A percentile compares a stretch with the other conserved stretches of the same genome.
phyloP scores from a whole-genome alignment of 768 basidiomycete genomes.

The Kwoniella heveanensis region DNA sequence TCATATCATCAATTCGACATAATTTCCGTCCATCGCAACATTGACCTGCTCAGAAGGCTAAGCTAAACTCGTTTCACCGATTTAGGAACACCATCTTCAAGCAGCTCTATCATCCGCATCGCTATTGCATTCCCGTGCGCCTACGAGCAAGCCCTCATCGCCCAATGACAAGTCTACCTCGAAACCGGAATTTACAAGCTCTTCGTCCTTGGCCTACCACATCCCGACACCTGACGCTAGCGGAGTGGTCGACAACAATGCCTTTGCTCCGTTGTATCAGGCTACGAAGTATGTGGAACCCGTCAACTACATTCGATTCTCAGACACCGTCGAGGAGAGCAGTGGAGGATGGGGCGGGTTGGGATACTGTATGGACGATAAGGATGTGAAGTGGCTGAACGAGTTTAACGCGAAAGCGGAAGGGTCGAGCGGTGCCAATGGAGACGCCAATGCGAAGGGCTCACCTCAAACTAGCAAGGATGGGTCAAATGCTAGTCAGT shows the following conservation, averaged over 20 bases:
- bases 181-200: constrained; percentile 50
- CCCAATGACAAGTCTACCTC: constrained; percentile 24
- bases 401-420: constrained; percentile 72
- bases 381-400: constrained; percentile 91
- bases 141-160: constrained; percentile 36
- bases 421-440: constrained; percentile 62
- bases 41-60: background rate
- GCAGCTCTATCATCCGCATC: constrained; percentile 57
- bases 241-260: constrained; percentile 65
- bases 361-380: constrained; percentile 93
- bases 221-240: constrained; percentile 94
- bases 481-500: constrained; percentile 43
- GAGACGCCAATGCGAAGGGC: background rate
- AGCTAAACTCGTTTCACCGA: background rate
- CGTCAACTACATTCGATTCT: constrained; percentile 73
- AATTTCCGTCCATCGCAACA: too few relatives aligned
- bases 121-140: constrained; percentile 49
- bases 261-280: constrained; percentile 78
- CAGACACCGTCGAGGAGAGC: constrained; percentile 73
- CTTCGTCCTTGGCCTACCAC: constrained; percentile 59
- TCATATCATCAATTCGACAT: background rate
- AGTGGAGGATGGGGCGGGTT: constrained; percentile 71
- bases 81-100: constrained; percentile 59
- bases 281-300: constrained; percentile 74
- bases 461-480: constrained; percentile 17